Conservation (phyloP, 1,284 basidiomycete species). For the Apiotrichum porosum region DNA sequence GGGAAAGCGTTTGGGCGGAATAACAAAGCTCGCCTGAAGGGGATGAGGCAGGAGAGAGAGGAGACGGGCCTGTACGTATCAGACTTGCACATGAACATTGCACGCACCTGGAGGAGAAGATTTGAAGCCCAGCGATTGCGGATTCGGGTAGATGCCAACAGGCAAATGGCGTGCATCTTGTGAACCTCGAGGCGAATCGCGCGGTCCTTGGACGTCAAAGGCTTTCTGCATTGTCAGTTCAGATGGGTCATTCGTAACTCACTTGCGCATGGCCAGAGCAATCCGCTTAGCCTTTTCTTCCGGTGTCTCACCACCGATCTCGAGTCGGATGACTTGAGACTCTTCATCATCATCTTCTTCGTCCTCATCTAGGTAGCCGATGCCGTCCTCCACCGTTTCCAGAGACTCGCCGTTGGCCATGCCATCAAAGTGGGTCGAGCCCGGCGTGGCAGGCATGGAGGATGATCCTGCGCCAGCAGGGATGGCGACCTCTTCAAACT, state of each 20-base stretch:
- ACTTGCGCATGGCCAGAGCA: slow-evolving; percentile 40
- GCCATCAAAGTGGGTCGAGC: neutral
- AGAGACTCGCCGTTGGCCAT: slow-evolving; percentile 1
- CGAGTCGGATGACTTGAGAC: slow-evolving; percentile 35
- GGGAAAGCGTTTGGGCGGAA: slow-evolving; percentile 76
- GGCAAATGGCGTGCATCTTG: slow-evolving; percentile 75
- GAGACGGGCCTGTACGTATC: slow-evolving; percentile 56
- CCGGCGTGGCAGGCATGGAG: slow-evolving; percentile 26
- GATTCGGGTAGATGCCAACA: slow-evolving; percentile 68
- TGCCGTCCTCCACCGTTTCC: slow-evolving; percentile 3
- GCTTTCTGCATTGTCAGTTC: slow-evolving; percentile 32
- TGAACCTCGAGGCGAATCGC: slow-evolving; percentile 70
- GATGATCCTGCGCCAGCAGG: slow-evolving; percentile 26
- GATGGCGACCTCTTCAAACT: slow-evolving; percentile 46
- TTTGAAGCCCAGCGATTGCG: slow-evolving; percentile 87
- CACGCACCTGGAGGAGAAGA: slow-evolving; percentile 65
- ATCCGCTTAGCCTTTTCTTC: slow-evolving; percentile 41
- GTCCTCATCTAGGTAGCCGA: slow-evolving; percentile 14
- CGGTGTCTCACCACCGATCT: slow-evolving; percentile 40
- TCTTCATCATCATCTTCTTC: slow-evolving; percentile 24
- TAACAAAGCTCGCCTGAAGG: slow-evolving; percentile 73
- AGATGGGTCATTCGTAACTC: slow-evolving; percentile 2
- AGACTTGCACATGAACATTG: too few relatives aligned
- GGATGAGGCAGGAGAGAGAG: slow-evolving; percentile 74
- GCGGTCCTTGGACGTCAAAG: slow-evolving; percentile 56